Evolutionary conservation across 1,284 basidiomycete species (phyloP).

Genomic region (Omphalotus olearius): DNA sequence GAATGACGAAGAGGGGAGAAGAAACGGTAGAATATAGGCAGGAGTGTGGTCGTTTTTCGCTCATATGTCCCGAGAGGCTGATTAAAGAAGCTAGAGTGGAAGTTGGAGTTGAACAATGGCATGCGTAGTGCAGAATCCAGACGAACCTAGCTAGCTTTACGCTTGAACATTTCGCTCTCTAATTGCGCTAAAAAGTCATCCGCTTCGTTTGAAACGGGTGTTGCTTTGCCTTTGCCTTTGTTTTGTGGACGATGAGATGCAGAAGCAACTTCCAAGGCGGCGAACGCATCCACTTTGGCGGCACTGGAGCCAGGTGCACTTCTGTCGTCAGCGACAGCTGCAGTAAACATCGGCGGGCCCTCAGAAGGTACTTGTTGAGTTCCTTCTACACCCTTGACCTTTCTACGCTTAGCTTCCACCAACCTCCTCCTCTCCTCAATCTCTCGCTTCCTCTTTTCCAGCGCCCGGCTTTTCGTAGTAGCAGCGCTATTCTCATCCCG

Average conservation of each 20-base stretch:
- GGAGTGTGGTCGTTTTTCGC: slow-evolving; percentile 36
- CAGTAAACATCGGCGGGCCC: neutral
- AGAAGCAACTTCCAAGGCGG: slow-evolving; percentile 12
- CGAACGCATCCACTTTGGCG: slow-evolving; percentile 1
- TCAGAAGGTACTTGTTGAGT: slow-evolving; percentile 6
- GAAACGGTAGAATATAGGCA: slow-evolving; percentile 40
- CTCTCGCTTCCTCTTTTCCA: slow-evolving; percentile 77
- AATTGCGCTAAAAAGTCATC: slow-evolving; percentile 64
- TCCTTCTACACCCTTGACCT: slow-evolving; percentile 35
- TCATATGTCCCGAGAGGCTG: slow-evolving; percentile 46
- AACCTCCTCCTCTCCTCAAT: slow-evolving; percentile 72
- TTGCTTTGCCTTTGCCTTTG: slow-evolving; percentile 12
- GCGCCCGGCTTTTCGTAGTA: slow-evolving; percentile 49
- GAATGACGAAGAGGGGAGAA: slow-evolving; percentile 32
- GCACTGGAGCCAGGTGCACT: neutral
- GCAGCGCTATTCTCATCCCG: slow-evolving; percentile 25
- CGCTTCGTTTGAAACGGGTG: slow-evolving; percentile 33
- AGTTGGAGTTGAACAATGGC: neutral
- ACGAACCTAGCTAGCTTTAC: slow-evolving; percentile 1
- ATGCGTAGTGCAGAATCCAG: neutral
- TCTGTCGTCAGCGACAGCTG: neutral
- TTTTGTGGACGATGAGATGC: no score
- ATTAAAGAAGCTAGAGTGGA: slow-evolving; percentile 28
- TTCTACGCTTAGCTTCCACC: slow-evolving; percentile 78
- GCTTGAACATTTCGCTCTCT: slow-evolving; percentile 39